Conservation (phyloP, 208 protist genomes). For the Angomonas ambiguus region DNA sequence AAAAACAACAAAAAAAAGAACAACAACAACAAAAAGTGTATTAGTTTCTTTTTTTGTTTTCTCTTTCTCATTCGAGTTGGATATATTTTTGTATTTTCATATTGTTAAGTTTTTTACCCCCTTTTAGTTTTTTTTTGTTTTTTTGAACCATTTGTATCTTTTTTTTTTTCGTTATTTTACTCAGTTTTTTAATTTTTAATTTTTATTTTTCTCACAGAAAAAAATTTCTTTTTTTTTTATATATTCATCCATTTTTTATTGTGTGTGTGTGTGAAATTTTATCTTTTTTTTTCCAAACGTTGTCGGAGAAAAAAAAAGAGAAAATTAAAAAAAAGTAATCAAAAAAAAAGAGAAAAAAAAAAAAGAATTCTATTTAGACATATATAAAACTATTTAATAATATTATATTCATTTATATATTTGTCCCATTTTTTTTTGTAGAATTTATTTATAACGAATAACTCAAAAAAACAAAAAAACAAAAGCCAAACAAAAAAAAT, state of each 20-base stretch:
- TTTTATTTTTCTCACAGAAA: not conserved
- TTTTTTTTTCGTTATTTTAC: conserved; percentile 5
- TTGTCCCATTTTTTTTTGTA: conserved; percentile 16
- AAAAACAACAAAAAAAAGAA: not conserved
- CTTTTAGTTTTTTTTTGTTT: not conserved
- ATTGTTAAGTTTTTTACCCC: not conserved
- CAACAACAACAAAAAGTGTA: not conserved
- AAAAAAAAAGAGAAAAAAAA: conserved; percentile 1
- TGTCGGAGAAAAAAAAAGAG: not conserved
- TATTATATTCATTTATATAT: conserved; percentile 11
- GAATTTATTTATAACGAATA: conserved; percentile 9
- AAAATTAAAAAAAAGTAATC: not conserved
- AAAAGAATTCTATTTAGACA: not conserved
- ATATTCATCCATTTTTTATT: not conserved
- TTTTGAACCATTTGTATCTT: conserved; percentile 1
- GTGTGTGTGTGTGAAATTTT: not conserved
- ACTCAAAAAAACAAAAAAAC: conserved; percentile 4
- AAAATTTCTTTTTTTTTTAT: too few species aligned
- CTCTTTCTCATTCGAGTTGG: not conserved
- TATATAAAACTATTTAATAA: conserved; percentile 17
- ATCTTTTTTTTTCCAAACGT: conserved; percentile 1
- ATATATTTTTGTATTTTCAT: not conserved
- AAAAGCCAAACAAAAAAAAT: not conserved
- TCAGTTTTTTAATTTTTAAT: conserved; percentile 2
- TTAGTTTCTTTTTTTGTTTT: not conserved